Percentiles rank a stretch among this genome's conserved stretches.
Conservation (phyloP, 805 yeast species). For the Cephaloascus albidus region DNA sequence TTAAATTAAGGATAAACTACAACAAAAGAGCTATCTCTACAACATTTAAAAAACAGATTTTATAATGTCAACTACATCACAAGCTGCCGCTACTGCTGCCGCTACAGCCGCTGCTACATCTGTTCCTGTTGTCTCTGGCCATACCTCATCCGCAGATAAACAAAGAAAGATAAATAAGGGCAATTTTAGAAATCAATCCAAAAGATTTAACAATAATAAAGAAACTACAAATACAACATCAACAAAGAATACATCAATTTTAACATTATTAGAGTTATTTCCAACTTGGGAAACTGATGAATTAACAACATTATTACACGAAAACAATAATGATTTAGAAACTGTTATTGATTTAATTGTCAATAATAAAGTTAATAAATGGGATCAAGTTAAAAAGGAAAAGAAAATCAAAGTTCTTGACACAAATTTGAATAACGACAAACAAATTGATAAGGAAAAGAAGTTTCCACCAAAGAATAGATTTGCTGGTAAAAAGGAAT, state of each 20-base stretch:
- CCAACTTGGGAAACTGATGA: slow-evolving; percentile 94
- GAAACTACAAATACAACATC: slow-evolving; percentile 5
- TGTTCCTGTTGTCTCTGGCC: too few species aligned
- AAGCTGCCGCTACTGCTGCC: too few species aligned
- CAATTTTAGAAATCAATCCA: slow-evolving; percentile 38
- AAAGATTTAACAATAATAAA: slow-evolving; percentile 23
- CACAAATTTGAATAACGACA: background rate
- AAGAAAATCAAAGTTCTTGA: slow-evolving; percentile 25
- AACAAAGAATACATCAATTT: background rate
- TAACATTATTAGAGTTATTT: slow-evolving; percentile 70
- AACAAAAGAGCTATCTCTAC: too few species aligned
- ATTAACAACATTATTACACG: slow-evolving; percentile 63
- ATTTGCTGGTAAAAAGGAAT: slow-evolving; percentile 7
- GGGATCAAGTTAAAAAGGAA: slow-evolving; percentile 87
- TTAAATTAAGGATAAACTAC: background rate
- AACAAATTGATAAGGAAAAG: slow-evolving; percentile 1
- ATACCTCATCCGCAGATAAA: background rate
- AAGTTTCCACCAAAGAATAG: slow-evolving; percentile 1
- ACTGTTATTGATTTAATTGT: slow-evolving; percentile 80
- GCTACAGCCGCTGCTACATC: too few species aligned
- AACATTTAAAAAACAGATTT: too few species aligned
- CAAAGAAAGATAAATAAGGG: too few species aligned
- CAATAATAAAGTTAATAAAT: slow-evolving; percentile 80
- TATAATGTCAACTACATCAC: too few species aligned
- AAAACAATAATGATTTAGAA: slow-evolving; percentile 59